phyloP scores from a whole-genome alignment of 202 grass and related monocot genomes.

The Setaria viridis region DNA sequence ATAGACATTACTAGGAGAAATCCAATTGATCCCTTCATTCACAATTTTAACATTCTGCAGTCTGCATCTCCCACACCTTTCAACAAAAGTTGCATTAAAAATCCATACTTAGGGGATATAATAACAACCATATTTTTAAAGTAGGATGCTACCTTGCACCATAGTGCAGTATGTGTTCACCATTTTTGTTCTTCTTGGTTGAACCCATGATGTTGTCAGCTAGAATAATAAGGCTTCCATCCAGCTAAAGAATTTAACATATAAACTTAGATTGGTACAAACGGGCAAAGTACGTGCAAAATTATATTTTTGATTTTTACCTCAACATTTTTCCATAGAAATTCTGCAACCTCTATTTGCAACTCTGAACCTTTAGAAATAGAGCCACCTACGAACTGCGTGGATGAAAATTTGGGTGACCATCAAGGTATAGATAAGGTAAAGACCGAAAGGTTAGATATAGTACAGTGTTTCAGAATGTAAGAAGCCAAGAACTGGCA shows the following conservation, averaged over 20 bases:
- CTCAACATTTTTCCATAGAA: constrained; percentile 95
- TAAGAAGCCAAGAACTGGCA: constrained; percentile 21
- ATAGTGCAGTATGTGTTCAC: constrained; percentile 78
- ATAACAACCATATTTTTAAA: constrained; percentile 3
- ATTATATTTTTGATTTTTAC: constrained; percentile 52
- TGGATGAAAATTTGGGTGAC: constrained; percentile 43
- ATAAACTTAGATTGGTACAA: constrained; percentile 35
- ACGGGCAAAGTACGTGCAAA: constrained; percentile 6
- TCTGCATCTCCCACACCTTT: constrained; percentile 89
- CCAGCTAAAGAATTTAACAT: constrained; percentile 61
- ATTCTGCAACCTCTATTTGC: constrained; percentile 92
- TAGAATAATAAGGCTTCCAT: constrained; percentile 88
- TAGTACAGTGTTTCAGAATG: constrained; percentile 30
- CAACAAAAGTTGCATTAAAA: constrained; percentile 34
- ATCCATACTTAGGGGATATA: constrained; percentile 19
- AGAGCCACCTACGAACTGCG: constrained; percentile 80
- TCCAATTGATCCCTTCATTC: constrained; percentile 91
- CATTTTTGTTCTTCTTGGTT: constrained; percentile 56
- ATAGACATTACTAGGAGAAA: constrained; percentile 81
- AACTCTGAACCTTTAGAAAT: constrained; percentile 89
- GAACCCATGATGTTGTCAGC: constrained; percentile 92
- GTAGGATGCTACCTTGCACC: constrained; percentile 61
- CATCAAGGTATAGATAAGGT: not conserved
- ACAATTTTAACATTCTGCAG: constrained; percentile 71
- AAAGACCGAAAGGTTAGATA: not conserved